phyloP scores from a whole-genome alignment of 805 yeast genomes.

The Wickerhamomyces ciferrii region DNA sequence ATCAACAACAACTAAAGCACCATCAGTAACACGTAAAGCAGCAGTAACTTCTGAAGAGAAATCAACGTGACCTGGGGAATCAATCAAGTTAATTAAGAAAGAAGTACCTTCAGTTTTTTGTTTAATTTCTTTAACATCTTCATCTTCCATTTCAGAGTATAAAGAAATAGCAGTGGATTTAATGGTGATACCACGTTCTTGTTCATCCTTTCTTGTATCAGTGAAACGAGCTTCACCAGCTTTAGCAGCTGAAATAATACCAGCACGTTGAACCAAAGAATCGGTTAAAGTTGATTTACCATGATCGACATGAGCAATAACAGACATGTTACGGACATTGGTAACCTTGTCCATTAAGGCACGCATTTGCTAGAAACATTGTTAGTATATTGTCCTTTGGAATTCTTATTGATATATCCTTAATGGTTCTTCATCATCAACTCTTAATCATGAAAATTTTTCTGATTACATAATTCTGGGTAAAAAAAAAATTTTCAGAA shows the following conservation, averaged over 20 bases:
- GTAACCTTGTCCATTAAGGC: constrained; percentile 99
- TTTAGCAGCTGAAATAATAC: constrained; percentile 99
- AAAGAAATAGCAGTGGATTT: constrained; percentile 98
- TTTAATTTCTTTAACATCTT: constrained; percentile 84
- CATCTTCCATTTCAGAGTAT: constrained; percentile 82
- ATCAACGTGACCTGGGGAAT: constrained; percentile 99
- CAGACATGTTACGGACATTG: constrained; percentile 99
- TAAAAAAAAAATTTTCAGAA: neutral
- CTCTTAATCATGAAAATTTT: too few species aligned
- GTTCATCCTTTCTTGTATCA: constrained; percentile 99
- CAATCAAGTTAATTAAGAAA: constrained; percentile 96
- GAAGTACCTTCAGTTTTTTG: constrained; percentile 83
- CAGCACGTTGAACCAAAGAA: constrained; percentile 98
- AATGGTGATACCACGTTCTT: constrained; percentile 99
- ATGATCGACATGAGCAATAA: constrained; percentile 99
- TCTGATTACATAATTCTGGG: neutral
- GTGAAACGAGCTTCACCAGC: constrained; percentile 99
- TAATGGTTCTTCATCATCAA: too few species aligned
- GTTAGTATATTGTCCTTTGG: constrained; percentile 10
- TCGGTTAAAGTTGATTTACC: constrained; percentile 99
- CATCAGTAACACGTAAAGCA: constrained; percentile 99
- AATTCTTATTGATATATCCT: too few species aligned
- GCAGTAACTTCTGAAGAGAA: constrained; percentile 99
- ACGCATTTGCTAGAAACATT: constrained; percentile 75
- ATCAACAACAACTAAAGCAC: constrained; percentile 99